A percentile compares a stretch with the other conserved stretches of the same genome.
Evolutionary conservation across 768 basidiomycete genomes (phyloP).

Genomic region (Trametes cinnabarina): DNA sequence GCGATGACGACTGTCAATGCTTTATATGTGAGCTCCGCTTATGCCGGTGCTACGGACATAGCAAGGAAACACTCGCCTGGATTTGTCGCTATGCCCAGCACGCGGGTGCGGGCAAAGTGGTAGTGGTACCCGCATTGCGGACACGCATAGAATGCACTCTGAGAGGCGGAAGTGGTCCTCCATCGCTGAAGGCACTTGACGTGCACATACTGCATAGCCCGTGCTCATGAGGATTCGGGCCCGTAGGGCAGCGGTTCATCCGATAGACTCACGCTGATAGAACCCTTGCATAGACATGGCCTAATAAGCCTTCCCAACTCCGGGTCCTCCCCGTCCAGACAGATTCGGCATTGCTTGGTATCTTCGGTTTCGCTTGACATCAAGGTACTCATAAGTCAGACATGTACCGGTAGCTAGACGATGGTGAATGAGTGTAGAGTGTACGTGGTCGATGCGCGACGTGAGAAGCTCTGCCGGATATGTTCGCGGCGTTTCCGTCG

Average conservation of each 20-base stretch:
- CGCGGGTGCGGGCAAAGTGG: constrained; percentile 68
- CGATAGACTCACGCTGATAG: constrained; percentile 60
- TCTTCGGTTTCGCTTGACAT: constrained; percentile 12
- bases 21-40: constrained; percentile 9
- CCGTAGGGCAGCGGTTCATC: too few relatives aligned
- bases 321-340: constrained; percentile 66
- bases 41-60: not conserved
- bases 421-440: not conserved
- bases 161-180: constrained; percentile 61
- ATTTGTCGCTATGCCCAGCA: constrained; percentile 75
- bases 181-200: constrained; percentile 74
- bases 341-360: constrained; percentile 81
- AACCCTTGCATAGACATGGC: constrained; percentile 78
- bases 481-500: not conserved
- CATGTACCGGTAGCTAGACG: not conserved
- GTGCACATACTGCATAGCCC: constrained; percentile 62
- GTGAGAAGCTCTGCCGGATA: not conserved
- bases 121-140: constrained; percentile 80
- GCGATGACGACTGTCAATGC: constrained; percentile 58
- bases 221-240: too few relatives aligned
- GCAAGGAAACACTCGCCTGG: constrained; percentile 45
- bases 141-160: constrained; percentile 73
- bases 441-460: not conserved
- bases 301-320: constrained; percentile 75
- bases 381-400: not conserved